phyloP scores from a whole-genome alignment of 2,329 filamentous ascomycete species.

The Colletotrichum navitas region DNA sequence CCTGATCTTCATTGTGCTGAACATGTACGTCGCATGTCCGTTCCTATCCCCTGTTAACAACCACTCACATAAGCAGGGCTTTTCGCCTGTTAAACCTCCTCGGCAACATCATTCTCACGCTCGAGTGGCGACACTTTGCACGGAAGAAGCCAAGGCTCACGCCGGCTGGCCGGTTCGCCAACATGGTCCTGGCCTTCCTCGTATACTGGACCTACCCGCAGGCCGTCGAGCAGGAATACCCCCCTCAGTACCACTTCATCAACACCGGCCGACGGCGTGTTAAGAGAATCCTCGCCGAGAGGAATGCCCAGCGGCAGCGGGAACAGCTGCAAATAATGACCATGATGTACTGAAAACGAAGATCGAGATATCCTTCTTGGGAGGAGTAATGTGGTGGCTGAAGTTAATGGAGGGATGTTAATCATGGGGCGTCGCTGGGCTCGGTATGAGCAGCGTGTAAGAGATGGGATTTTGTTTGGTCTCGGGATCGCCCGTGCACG shows the following conservation, averaged over 20 bases:
- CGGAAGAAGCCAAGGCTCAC: conserved; percentile 49
- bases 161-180: conserved; percentile 40
- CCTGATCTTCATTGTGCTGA: conserved; percentile 52
- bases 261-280: conserved; percentile 38
- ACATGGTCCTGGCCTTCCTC: conserved; percentile 48
- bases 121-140: conserved; percentile 55
- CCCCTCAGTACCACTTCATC: conserved; percentile 42
- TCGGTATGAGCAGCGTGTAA: background rate
- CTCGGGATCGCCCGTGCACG: background rate
- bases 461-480: background rate
- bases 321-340: conserved; percentile 39
- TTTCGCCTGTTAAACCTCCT: conserved; percentile 55
- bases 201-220: conserved; percentile 60
- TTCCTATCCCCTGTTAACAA: background rate
- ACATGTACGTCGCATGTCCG: conserved; percentile 52
- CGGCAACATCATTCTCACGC: conserved; percentile 54
- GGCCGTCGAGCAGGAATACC: conserved; percentile 55
- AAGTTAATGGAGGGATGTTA: background rate
- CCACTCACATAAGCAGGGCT: conserved; percentile 46
- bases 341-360: conserved; percentile 19
- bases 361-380: background rate
- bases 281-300: conserved; percentile 38
- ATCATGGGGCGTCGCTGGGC: background rate
- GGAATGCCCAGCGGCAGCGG: conserved; percentile 31
- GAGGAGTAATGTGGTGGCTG: background rate